Conservation (phyloP, 495 filamentous ascomycete species). For the Podospora bellae-mahoneyi region DNA sequence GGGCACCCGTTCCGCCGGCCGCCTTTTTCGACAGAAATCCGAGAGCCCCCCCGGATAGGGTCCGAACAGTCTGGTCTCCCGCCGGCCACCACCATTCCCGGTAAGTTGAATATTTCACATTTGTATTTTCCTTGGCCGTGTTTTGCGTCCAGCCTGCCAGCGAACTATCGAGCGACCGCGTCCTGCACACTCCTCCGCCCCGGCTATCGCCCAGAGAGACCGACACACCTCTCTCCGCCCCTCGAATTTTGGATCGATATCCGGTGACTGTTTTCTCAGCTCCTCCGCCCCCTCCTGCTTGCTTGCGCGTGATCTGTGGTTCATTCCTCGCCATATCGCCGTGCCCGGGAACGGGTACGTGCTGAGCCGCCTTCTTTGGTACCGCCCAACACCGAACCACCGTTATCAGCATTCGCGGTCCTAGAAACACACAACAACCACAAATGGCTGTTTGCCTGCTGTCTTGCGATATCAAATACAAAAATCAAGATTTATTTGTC, state of each 20-base stretch:
- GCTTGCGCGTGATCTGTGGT: slow-evolving; percentile 25
- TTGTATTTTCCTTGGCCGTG: slow-evolving; percentile 9
- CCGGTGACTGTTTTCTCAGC: slow-evolving; percentile 24
- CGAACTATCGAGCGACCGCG: slow-evolving; percentile 12
- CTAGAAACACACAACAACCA: neutral
- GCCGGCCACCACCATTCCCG: slow-evolving; percentile 14
- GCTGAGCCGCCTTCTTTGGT: slow-evolving; percentile 5
- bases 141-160: slow-evolving; percentile 9
- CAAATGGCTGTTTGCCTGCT: no score
- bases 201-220: neutral
- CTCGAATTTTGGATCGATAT: slow-evolving; percentile 21
- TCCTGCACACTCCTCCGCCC: neutral
- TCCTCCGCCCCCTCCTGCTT: slow-evolving; percentile 4
- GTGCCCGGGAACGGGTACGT: slow-evolving; percentile 5
- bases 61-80: slow-evolving; percentile 13
- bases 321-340: slow-evolving; percentile 23
- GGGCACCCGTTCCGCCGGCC: neutral
- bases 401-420: neutral
- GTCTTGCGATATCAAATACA: neutral
- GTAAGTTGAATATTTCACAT: slow-evolving; percentile 9
- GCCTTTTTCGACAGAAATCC: slow-evolving; percentile 11
- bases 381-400: neutral
- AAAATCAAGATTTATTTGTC: slow-evolving; percentile 9
- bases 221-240: slow-evolving; percentile 3
- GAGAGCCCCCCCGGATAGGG: slow-evolving; percentile 15